Evolutionary conservation across 2,329 filamentous ascomycete species (phyloP), one percentile per base, ranked within the genome.

Genomic region (Aspergillaceae sp.): DNA sequence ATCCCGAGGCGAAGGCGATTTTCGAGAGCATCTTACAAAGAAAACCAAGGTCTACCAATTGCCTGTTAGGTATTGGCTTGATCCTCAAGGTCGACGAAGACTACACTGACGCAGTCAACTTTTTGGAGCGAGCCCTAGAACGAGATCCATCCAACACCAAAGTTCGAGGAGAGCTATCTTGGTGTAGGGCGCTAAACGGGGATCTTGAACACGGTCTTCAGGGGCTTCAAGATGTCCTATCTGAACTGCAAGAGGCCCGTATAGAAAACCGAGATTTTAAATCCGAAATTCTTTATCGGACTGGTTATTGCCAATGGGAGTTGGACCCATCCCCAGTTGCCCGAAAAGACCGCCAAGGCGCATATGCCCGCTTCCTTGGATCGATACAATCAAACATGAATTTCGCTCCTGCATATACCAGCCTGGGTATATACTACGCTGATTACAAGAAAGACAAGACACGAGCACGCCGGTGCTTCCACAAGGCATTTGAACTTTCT

Each of bases 21-120:
- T 97, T 98, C 55, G 83, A 95, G 55, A 78, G 78, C 29, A 86
- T 97, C 4, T 74, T 98, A 1, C 73, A 79, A 41, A 79, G 85
- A 28, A 88, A 94, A 47, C 77, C 82, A 2, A 80, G 79, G 2
- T 90, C 86, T 0, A 94, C 89, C 0, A 72, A 82, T 29, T 90
- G 90, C 2, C 73, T 98, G 50, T 86, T 97, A 40, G 92, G 92
- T 0, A 81, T 96, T 32, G 94, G 92, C 1, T 69, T 97, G 27
- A 91, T 98, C 36, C 84, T 90, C 41, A 89, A 96, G 65, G 92
- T 97, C 57, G 89, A 95, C 53, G 85, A 95, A 58, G 86, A 97
- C 51, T 96, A 87, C 57, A 74, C 79, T 41, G 77, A 87, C 57
- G 92, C 94, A 0, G 81, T 90, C 35, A 78, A 84, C 29, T 96